Evolutionary conservation across 2,329 filamentous ascomycete genomes (phyloP).

Genomic region (Parastagonospora avenae): DNA sequence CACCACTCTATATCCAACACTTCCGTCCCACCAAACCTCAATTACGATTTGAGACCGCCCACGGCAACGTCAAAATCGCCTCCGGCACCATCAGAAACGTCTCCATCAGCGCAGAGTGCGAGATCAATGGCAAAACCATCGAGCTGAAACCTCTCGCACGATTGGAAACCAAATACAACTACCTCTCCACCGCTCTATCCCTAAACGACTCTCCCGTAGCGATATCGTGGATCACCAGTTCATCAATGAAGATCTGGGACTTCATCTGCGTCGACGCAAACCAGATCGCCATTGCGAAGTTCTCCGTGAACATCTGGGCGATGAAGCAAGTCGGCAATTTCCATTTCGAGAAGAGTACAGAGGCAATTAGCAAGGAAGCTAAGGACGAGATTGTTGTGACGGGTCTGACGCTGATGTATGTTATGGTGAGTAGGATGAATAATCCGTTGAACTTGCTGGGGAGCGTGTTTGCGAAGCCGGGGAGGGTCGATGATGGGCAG

Average conservation of each 20-base stretch:
- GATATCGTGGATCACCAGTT: constrained; percentile 21
- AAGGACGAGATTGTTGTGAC: constrained; percentile 25
- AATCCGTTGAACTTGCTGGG: constrained; percentile 23
- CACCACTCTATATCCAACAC: constrained; percentile 23
- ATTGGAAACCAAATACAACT: constrained; percentile 27
- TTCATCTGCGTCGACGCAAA: constrained; percentile 23
- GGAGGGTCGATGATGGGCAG: constrained; percentile 11
- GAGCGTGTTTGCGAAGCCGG: constrained; percentile 20
- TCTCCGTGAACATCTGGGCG: constrained; percentile 22
- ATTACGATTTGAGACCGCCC: constrained; percentile 14
- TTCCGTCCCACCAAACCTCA: constrained; percentile 25
- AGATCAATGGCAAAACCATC: constrained; percentile 15
- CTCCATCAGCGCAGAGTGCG: constrained; percentile 21
- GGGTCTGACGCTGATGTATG: constrained; percentile 23
- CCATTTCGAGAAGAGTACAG: constrained; percentile 15
- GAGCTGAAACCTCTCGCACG: constrained; percentile 23
- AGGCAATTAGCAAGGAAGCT: constrained; percentile 8
- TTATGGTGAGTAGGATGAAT: constrained; percentile 24
- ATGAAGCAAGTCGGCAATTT: constrained; percentile 26
- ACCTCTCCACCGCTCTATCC: constrained; percentile 19
- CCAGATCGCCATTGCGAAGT: constrained; percentile 23
- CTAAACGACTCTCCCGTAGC: constrained; percentile 3
- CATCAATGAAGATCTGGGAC: constrained; percentile 22
- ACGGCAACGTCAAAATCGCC: constrained; percentile 7
- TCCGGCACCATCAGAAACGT: constrained; percentile 20